Percentiles rank a stretch among this genome's conserved stretches.
Conservation (phyloP, 225 moss, liverwort and hornwort genomes). For the Pseudoscleropodium purum region DNA sequence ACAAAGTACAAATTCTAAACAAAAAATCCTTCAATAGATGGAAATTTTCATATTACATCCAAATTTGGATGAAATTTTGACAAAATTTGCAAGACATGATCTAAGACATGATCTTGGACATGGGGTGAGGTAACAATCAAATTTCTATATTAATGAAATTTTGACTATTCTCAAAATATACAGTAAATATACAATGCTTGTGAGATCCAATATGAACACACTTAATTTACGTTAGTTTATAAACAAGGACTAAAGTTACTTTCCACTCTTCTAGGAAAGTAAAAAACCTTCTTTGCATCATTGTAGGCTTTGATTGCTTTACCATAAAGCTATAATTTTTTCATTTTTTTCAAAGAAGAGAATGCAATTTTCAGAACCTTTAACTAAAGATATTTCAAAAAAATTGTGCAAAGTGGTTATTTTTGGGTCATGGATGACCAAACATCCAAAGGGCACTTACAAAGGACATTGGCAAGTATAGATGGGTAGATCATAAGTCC, state of each 20-base stretch:
- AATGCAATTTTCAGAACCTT: fast-evolving
- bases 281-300: neutral
- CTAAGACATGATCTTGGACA: too few relatives aligned
- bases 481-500: too few relatives aligned
- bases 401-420: fast-evolving
- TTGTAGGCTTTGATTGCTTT: fast-evolving
- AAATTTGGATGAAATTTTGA: neutral
- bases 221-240: neutral
- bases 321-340: fast-evolving
- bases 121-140: neutral
- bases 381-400: neutral
- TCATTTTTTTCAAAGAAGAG: neutral
- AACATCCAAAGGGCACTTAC: neutral
- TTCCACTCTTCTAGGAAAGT: neutral
- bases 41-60: too few relatives aligned
- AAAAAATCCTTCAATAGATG: neutral
- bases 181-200: neutral
- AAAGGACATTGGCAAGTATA: fast-evolving
- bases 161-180: neutral
- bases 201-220: neutral
- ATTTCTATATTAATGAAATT: neutral
- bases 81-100: neutral
- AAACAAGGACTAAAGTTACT: neutral
- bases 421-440: neutral
- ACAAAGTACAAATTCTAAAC: neutral